Evolutionary conservation across 306 rosid species (phyloP), one percentile per base, ranked within the genome.

Genomic region (Ammopiptanthus mongolicus): DNA sequence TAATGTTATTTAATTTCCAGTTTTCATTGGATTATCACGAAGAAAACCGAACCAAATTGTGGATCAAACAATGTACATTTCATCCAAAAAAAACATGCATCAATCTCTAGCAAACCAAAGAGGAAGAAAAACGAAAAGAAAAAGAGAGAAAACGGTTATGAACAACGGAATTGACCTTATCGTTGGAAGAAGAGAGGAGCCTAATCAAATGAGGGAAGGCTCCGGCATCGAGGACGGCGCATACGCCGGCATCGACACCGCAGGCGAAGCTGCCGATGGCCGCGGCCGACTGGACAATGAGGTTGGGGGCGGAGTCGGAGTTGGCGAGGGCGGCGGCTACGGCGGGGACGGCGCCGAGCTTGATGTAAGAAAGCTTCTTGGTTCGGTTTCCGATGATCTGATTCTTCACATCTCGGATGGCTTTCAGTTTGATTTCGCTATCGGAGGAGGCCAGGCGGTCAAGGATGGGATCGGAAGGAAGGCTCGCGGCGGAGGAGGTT

Each of bases 351-450:
- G 84, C 81, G 12, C 96, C 99, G 37, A 92, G 93, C 85, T 92
- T 89, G 87, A 95, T 74, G 86, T 85, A 95, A 48, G 86, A 86
- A 41, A 92, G 88, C 86, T 92, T 95, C 86, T 88, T 92, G 15
- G 99, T 95, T n/a, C 96, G 97, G 82, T 95, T 95, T 0, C 97
- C 97, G 80, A 95, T 95, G 82, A 95, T 92, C 84, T 82, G 91
- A 65, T 95, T 95, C 83, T 95, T 95, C 50, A 95, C 86, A 77
- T 95, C 97, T 42, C 97, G 69, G 77, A 91, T 90, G 19, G 98
- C 93, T 80, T 88, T 88, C 71, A 95, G 86, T 84, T 87, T 90
- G 70, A 90, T 78, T 33, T 87, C 80, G 60, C 79, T 55, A 71
- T 91, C 97, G 25, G 87, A 42, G 21, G 97, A 90, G 52, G 83